Evolutionary conservation across 805 yeast genomes (phyloP).

Genomic region (Candida dajiaensis): DNA sequence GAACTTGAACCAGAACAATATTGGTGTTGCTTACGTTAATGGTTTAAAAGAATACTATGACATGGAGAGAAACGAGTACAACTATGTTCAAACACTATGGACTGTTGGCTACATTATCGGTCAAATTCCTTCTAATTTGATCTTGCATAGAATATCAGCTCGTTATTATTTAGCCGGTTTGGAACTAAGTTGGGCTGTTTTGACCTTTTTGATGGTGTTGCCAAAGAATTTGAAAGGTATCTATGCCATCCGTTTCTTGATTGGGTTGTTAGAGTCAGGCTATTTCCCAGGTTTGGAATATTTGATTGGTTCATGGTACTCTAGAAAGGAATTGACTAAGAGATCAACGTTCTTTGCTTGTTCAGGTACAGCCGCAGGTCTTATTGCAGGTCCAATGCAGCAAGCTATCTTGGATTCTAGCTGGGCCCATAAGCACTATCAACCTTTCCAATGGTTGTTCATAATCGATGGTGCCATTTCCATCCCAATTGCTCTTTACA

Average conservation of each 20-base stretch:
- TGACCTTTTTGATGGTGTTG: slow-evolving; percentile 29
- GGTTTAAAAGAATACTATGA: slow-evolving; percentile 39
- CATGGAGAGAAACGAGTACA: slow-evolving; percentile 37
- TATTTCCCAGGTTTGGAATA: slow-evolving; percentile 43
- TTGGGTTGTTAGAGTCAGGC: slow-evolving; percentile 39
- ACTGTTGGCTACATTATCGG: slow-evolving; percentile 46
- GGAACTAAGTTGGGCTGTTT: slow-evolving; percentile 39
- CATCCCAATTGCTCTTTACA: slow-evolving; percentile 37
- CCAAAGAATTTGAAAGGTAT: slow-evolving; percentile 20
- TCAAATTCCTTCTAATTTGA: slow-evolving; percentile 38
- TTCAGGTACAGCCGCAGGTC: slow-evolving; percentile 25
- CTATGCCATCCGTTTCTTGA: slow-evolving; percentile 28
- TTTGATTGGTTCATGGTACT: slow-evolving; percentile 34
- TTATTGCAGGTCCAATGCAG: slow-evolving; percentile 32
- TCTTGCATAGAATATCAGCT: slow-evolving; percentile 36
- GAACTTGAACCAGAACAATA: slow-evolving; percentile 35
- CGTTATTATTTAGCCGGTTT: slow-evolving; percentile 37
- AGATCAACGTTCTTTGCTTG: slow-evolving; percentile 29
- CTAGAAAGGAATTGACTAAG: slow-evolving; percentile 29
- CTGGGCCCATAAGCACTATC: slow-evolving; percentile 8
- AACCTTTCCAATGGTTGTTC: slow-evolving; percentile 40
- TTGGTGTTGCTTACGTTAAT: slow-evolving; percentile 39
- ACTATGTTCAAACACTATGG: slow-evolving; percentile 38
- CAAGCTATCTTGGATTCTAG: slow-evolving; percentile 23
- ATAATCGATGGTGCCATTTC: slow-evolving; percentile 36